Conservation (phyloP, 208 protist genomes). For the Acanthamoeba comandoni region DNA sequence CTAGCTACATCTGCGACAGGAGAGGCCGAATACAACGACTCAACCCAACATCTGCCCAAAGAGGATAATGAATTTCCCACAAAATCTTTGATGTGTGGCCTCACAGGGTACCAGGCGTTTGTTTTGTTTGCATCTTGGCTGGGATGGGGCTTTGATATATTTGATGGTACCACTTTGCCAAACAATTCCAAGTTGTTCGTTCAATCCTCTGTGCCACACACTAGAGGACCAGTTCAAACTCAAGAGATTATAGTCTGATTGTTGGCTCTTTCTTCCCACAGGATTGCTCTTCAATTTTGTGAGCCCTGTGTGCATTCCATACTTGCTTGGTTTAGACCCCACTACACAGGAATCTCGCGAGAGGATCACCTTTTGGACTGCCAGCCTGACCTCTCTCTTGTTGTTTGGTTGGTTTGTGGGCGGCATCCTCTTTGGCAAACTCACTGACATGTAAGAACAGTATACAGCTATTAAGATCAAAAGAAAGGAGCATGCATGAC, state of each 20-base stretch:
- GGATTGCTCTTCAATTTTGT: conserved; percentile 53
- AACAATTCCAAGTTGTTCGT: too few species aligned
- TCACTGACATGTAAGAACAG: conserved; percentile 46
- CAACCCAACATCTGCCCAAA: too few species aligned
- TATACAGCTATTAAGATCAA: too few species aligned
- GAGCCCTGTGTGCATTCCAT: conserved; percentile 35
- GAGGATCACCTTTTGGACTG: conserved; percentile 57
- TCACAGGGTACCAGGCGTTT: conserved; percentile 40
- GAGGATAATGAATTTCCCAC: too few species aligned
- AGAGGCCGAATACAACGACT: too few species aligned
- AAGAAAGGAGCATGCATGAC: background rate
- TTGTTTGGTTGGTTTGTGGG: conserved; percentile 48
- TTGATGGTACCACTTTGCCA: conserved; percentile 31
- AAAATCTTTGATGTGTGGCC: too few species aligned
- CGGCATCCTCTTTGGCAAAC: conserved; percentile 69
- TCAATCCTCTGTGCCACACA: too few species aligned
- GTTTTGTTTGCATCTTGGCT: conserved; percentile 58
- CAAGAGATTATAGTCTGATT: too few species aligned
- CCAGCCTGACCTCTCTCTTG: conserved; percentile 31
- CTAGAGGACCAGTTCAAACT: too few species aligned
- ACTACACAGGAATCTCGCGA: conserved; percentile 29
- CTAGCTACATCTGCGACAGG: too few species aligned
- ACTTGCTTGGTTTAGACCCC: conserved; percentile 55
- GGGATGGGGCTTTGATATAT: conserved; percentile 57
- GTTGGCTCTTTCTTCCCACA: background rate